Percentiles rank a stretch among this genome's conserved stretches.
Conservation (phyloP, 108 stramenopile species). For the Pseudonitzschia multistriata region DNA sequence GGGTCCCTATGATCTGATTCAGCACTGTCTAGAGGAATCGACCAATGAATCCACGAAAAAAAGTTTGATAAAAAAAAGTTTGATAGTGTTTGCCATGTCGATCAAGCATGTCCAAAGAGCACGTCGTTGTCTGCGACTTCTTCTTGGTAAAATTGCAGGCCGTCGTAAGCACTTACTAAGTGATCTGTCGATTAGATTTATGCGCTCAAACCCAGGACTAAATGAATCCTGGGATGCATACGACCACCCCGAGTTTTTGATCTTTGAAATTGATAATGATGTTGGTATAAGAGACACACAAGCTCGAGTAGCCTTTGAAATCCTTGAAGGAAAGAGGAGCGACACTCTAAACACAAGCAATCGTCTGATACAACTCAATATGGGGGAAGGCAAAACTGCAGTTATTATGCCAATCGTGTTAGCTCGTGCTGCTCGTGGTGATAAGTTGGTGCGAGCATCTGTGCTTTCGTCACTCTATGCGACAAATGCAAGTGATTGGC, state of each 20-base stretch:
- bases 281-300: constrained; percentile 3
- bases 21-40: neutral
- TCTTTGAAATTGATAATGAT: constrained; percentile 5
- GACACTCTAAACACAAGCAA: neutral
- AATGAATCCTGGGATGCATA: constrained; percentile 3
- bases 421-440: neutral
- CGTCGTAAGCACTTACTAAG: neutral
- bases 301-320: constrained; percentile 1
- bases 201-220: neutral
- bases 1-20: neutral
- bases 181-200: constrained; percentile 2
- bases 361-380: neutral
- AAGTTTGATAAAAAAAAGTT: neutral
- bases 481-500: constrained; percentile 3
- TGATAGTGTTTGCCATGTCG: neutral
- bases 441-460: neutral
- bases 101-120: constrained; percentile 1
- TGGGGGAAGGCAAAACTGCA: constrained; percentile 8
- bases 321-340: neutral
- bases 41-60: neutral
- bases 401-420: constrained; percentile 2
- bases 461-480: neutral
- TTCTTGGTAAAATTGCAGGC: neutral
- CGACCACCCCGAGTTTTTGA: neutral
- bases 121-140: neutral